These are phyloP conservation scores for Astragalus membranaceus DNA, from an alignment of 306 rosid genomes.

Conservation along the genomic window DNA sequence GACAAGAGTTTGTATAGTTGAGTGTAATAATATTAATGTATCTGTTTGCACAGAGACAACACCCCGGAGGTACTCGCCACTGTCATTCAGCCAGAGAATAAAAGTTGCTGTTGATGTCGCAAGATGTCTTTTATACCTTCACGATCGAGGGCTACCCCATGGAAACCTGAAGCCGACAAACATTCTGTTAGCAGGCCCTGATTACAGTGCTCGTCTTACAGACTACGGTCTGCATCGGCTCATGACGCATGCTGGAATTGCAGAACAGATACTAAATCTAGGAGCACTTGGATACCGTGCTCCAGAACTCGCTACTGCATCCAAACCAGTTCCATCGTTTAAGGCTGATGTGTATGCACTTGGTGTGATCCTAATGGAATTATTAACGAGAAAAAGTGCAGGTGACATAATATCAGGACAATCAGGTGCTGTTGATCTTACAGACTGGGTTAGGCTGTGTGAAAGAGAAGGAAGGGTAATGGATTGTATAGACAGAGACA, in stretches of 20 bases:
- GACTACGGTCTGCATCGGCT: constrained; percentile 90
- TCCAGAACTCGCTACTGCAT: constrained; percentile 70
- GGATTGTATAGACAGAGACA: constrained; percentile 95
- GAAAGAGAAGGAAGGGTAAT: constrained; percentile 89
- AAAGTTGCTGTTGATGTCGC: constrained; percentile 80
- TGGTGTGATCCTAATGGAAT: constrained; percentile 91
- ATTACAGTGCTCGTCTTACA: constrained; percentile 55
- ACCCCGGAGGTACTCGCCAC: constrained; percentile 78
- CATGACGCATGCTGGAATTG: constrained; percentile 82
- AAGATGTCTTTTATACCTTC: constrained; percentile 70
- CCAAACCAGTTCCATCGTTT: constrained; percentile 72
- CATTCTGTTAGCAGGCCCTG: constrained; percentile 57
- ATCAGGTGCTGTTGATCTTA: constrained; percentile 90
- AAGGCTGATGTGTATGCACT: constrained; percentile 93
- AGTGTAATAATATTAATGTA: constrained; percentile 22
- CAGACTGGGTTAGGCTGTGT: constrained; percentile 96
- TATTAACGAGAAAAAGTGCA: constrained; percentile 87
- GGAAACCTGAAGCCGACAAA: constrained; percentile 94
- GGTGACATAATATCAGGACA: constrained; percentile 97
- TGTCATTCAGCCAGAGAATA: constrained; percentile 76
- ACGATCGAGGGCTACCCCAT: constrained; percentile 89
- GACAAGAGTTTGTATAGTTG: constrained; percentile 19
- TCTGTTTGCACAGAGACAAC: constrained; percentile 68
- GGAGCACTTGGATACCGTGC: constrained; percentile 98
- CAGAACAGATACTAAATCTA: constrained; percentile 84